Evolutionary conservation across 78 protist genomes (phyloP).

Genomic region (Dictyostelium purpureum): DNA sequence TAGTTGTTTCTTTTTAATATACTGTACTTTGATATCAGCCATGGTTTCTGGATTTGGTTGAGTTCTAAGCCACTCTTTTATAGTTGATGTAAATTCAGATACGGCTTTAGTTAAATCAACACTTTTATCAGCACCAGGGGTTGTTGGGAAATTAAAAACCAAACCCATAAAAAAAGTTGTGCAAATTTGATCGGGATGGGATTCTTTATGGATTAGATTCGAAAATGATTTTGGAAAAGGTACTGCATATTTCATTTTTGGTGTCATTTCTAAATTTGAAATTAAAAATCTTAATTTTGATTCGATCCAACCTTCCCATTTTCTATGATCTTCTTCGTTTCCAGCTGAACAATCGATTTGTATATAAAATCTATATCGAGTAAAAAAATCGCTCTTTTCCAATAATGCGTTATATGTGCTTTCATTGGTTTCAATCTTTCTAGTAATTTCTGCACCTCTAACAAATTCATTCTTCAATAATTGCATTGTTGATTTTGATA

Average conservation of each 20-base stretch:
- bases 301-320: constrained; percentile 83
- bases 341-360: constrained; percentile 32
- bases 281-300: constrained; percentile 62
- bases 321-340: constrained; percentile 66
- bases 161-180: constrained; percentile 78
- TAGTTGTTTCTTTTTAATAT: constrained; percentile 33
- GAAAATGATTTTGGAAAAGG: constrained; percentile 52
- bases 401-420: constrained; percentile 65
- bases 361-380: constrained; percentile 62
- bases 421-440: constrained; percentile 27
- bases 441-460: constrained; percentile 86
- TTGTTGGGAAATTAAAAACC: constrained; percentile 24
- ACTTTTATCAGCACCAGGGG: constrained; percentile 43
- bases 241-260: constrained; percentile 54
- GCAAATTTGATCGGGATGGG: neutral
- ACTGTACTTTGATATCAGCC: constrained; percentile 76
- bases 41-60: constrained; percentile 50
- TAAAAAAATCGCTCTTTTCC: constrained; percentile 87
- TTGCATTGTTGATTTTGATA: constrained; percentile 86
- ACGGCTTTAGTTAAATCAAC: constrained; percentile 78
- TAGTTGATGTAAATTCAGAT: constrained; percentile 30
- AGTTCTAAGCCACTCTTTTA: constrained; percentile 52
- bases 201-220: neutral
- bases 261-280: constrained; percentile 65
- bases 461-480: constrained; percentile 89